Percentiles rank a stretch among this genome's conserved stretches.
phyloP scores from a whole-genome alignment of 129 eudicot genomes.

The Smallanthus sonchifolius region DNA sequence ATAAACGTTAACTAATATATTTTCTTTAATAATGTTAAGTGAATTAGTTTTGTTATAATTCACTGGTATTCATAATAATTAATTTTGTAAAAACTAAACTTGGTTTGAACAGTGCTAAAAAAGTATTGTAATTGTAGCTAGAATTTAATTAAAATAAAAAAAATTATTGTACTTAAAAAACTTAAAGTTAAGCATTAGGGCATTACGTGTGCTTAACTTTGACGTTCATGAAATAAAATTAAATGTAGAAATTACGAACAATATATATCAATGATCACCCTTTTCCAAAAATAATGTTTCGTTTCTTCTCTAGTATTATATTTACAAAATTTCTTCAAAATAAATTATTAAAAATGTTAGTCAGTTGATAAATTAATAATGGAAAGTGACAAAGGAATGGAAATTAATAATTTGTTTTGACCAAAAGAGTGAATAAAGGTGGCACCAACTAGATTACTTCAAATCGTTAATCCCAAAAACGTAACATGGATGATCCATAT shows the following conservation, averaged over 20 bases:
- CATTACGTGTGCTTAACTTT: not conserved
- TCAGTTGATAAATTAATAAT: not conserved
- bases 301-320: not conserved
- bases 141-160: too few species aligned
- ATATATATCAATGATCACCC: not conserved
- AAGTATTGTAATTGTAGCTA: too few species aligned
- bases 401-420: slow-evolving; percentile 20
- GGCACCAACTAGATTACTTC: slow-evolving; percentile 27
- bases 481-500: slow-evolving; percentile 1
- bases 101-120: too few species aligned
- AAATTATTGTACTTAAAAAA: too few species aligned
- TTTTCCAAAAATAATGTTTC: not conserved
- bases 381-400: slow-evolving; percentile 15
- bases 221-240: not conserved
- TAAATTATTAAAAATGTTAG: not conserved
- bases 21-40: too few species aligned
- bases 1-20: too few species aligned
- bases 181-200: too few species aligned
- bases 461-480: slow-evolving; percentile 12
- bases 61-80: too few species aligned
- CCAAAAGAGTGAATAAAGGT: slow-evolving; percentile 24
- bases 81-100: too few species aligned
- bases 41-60: too few species aligned
- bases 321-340: not conserved
- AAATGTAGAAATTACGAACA: not conserved